A percentile compares a stretch with the other conserved stretches of the same genome.
Conservation (phyloP, 2,329 filamentous ascomycete genomes). For the Leptosphaerulina australis region DNA sequence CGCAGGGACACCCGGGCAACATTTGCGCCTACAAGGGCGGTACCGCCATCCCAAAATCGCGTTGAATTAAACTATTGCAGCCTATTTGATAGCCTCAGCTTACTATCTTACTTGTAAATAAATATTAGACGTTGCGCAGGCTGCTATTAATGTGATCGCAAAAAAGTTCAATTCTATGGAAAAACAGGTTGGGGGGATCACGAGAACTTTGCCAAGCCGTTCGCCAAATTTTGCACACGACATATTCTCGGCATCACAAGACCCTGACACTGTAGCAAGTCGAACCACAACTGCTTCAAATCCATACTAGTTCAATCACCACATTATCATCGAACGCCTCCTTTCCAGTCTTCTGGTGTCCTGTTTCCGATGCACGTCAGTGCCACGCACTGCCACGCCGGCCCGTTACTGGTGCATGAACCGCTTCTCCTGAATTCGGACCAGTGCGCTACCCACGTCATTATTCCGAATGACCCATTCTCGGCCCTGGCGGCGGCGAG, state of each 20-base stretch:
- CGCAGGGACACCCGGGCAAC: too few species aligned
- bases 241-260: background rate
- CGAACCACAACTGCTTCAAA: background rate
- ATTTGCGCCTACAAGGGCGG: too few species aligned
- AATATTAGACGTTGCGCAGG: too few species aligned
- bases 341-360: background rate
- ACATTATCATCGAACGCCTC: background rate
- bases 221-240: too few species aligned
- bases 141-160: too few species aligned
- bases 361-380: slow-evolving; percentile 14
- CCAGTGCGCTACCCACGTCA: slow-evolving; percentile 29
- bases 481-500: slow-evolving; percentile 10
- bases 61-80: too few species aligned
- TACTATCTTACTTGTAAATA: too few species aligned
- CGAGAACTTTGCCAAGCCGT: too few species aligned
- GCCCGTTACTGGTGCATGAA: slow-evolving; percentile 18
- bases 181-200: too few species aligned
- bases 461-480: slow-evolving; percentile 17
- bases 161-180: too few species aligned
- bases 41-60: too few species aligned
- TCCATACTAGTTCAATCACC: background rate
- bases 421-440: slow-evolving; percentile 27
- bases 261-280: background rate
- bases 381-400: slow-evolving; percentile 15
- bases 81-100: too few species aligned